Percentiles rank a stretch among this genome's conserved stretches.
phyloP scores from a whole-genome alignment of 129 eudicot genomes.

The Ambrosia artemisiifolia region DNA sequence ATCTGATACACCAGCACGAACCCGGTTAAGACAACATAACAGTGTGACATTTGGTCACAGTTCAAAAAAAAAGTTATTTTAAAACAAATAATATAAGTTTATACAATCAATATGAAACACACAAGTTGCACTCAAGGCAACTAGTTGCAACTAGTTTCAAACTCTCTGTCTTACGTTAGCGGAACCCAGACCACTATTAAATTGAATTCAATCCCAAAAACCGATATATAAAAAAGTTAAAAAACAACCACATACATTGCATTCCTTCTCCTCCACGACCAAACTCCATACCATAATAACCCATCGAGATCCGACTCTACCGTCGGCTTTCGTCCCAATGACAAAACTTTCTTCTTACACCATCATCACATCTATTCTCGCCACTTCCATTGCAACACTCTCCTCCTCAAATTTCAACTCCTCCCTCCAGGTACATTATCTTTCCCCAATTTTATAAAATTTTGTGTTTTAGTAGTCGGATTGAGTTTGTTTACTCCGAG shows the following conservation, averaged over 20 bases:
- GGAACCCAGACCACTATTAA: slow-evolving; percentile 27
- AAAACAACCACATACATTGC: background rate
- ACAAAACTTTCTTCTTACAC: slow-evolving; percentile 47
- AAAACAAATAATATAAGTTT: no score
- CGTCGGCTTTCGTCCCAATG: slow-evolving; percentile 53
- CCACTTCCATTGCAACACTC: slow-evolving; percentile 43
- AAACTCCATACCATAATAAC: background rate
- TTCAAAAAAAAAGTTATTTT: no score
- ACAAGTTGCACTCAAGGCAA: background rate
- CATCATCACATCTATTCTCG: slow-evolving; percentile 38
- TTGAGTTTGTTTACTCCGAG: background rate
- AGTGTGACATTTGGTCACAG: no score
- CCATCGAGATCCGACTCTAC: slow-evolving; percentile 45
- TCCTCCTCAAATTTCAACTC: slow-evolving; percentile 21
- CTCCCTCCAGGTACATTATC: slow-evolving; percentile 3
- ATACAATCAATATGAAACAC: background rate
- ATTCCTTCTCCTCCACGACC: background rate
- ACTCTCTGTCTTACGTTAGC: background rate
- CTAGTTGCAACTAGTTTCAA: background rate
- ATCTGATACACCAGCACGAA: no score
- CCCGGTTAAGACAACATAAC: no score
- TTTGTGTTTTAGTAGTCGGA: background rate
- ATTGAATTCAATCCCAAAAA: slow-evolving; percentile 1
- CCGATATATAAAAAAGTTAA: slow-evolving; percentile 13
- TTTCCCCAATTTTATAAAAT: background rate